Conservation (phyloP, 2,329 filamentous ascomycete species). For the Sclerotinia sclerotiorum region DNA sequence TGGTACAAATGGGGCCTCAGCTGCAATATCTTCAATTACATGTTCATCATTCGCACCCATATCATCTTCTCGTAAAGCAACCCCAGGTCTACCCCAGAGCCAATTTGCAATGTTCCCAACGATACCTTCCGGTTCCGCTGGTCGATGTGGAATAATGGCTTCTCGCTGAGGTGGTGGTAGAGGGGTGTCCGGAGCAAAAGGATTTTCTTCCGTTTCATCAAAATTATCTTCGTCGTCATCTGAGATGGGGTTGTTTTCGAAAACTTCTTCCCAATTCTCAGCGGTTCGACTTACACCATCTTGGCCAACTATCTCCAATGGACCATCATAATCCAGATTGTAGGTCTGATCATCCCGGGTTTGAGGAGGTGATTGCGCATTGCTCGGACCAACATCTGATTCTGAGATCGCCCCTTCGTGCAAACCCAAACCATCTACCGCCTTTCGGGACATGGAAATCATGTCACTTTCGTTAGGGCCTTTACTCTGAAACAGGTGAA, state of each 20-base stretch:
- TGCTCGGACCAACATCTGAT: neutral
- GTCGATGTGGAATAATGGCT: conserved; percentile 20
- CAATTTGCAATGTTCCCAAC: conserved; percentile 54
- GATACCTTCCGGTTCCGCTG: conserved; percentile 43
- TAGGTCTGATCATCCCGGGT: too few relatives aligned
- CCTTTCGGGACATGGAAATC: conserved; percentile 11
- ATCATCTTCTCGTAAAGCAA: conserved; percentile 45
- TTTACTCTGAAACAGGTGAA: neutral
- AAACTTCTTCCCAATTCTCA: conserved; percentile 31
- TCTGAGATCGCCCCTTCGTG: conserved; percentile 11
- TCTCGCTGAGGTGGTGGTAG: conserved; percentile 29
- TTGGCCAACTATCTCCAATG: conserved; percentile 27
- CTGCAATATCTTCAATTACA: conserved; percentile 56
- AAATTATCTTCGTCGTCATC: conserved; percentile 27
- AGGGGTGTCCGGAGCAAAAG: conserved; percentile 28
- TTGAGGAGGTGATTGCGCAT: neutral
- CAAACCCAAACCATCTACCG: conserved; percentile 10
- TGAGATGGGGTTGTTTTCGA: conserved; percentile 32
- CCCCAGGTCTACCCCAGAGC: conserved; percentile 58
- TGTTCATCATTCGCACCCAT: conserved; percentile 57
- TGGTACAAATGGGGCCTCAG: conserved; percentile 61
- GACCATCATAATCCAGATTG: conserved; percentile 20
- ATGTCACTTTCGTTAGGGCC: conserved; percentile 6
- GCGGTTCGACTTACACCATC: conserved; percentile 30
- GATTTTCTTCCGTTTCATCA: conserved; percentile 25